Base-by-base conservation (phyloP, 2,329 filamentous ascomycete genomes). In the Thelonectria blattea region DNA sequence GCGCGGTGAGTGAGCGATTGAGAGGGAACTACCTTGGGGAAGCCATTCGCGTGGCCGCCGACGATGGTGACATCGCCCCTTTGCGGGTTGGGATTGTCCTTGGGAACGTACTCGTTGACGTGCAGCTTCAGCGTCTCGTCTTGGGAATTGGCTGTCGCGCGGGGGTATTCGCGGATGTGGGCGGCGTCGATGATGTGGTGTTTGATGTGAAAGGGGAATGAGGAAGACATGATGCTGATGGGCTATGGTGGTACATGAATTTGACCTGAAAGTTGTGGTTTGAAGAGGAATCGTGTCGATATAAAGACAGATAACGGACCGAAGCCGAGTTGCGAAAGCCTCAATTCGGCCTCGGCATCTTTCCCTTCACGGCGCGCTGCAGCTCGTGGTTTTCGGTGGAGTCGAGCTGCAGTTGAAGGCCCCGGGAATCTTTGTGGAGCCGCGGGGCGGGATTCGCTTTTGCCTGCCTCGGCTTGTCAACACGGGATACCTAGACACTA, bases 31-130 rank as follows among this genome's bases (percentile, higher is more conserved):
- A 91, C 91, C 83, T 97, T 98, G 11, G 92, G 91, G 67, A 97
- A 97, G 11, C 90, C 94, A 79, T 97, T 97, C 51, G 92, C 94
- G 77, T 97, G 93, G 5, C 90, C 89, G 11, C 85, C 92, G 56
- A 98, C 87, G 60, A 98, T 88, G 18, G 92, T 97, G 9, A 97
- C 80, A 75, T 95, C 91, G 34, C 91, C 91, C 1, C 87, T 85
- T 63, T 86, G 81, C 0, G 92, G 90, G 22, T 79, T 76, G 0
- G 80, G 82, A 68, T 93, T 93, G 71, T 89, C 84, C 56, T 86
- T 80, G 1, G 93, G 93, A 0, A 85, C 90, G 73, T 98, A 98
- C 73, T 97, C 92, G 80, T 97, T 97, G 54, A 97, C 84, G 9
- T 88, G 86, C 5, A 97, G 77, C 55, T 87, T 78, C 3, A 97